Evolutionary conservation across 192 early-diverging fungal genomes (phyloP).

Genomic region (Coemansia sp.): DNA sequence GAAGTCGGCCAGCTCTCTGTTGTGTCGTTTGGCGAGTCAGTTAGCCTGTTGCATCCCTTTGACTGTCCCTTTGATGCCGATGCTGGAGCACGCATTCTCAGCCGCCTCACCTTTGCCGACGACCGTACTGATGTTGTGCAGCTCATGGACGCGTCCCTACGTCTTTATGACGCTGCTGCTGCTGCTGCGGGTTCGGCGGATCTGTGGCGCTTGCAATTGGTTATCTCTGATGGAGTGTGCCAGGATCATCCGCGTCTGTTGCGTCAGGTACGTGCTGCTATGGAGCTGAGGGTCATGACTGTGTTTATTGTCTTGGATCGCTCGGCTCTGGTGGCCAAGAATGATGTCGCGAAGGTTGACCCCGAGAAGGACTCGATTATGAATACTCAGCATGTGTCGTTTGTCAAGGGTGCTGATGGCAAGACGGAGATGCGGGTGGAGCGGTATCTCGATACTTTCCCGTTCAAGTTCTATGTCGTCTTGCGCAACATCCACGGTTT

Average conservation of each 20-base stretch:
- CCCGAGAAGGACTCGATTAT: constrained; percentile 71
- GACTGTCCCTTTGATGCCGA: constrained; percentile 87
- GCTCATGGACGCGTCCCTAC: constrained; percentile 83
- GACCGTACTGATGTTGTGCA: constrained; percentile 81
- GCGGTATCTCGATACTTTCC: constrained; percentile 93
- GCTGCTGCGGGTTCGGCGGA: constrained; percentile 54
- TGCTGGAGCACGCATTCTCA: constrained; percentile 86
- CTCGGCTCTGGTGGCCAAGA: constrained; percentile 25
- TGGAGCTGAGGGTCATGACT: constrained; percentile 84
- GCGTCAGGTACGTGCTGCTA: constrained; percentile 81
- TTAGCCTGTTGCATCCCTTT: constrained; percentile 91
- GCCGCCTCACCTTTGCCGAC: constrained; percentile 88
- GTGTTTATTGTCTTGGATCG: constrained; percentile 94
- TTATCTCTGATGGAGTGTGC: constrained; percentile 96
- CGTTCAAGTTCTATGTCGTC: constrained; percentile 96
- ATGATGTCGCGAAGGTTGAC: constrained; percentile 4
- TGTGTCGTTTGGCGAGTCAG: constrained; percentile 85
- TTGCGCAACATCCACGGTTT: constrained; percentile 83
- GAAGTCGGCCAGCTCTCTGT: constrained; percentile 94
- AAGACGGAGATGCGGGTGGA: constrained; percentile 67
- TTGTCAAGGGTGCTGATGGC: constrained; percentile 61
- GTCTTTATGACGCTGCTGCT: constrained; percentile 71
- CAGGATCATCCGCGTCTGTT: constrained; percentile 87
- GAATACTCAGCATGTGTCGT: constrained; percentile 86
- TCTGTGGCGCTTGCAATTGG: constrained; percentile 94